Evolutionary conservation across 768 basidiomycete species (phyloP), one percentile per base, ranked within the genome.

Genomic region (Mrakia blollopis): DNA sequence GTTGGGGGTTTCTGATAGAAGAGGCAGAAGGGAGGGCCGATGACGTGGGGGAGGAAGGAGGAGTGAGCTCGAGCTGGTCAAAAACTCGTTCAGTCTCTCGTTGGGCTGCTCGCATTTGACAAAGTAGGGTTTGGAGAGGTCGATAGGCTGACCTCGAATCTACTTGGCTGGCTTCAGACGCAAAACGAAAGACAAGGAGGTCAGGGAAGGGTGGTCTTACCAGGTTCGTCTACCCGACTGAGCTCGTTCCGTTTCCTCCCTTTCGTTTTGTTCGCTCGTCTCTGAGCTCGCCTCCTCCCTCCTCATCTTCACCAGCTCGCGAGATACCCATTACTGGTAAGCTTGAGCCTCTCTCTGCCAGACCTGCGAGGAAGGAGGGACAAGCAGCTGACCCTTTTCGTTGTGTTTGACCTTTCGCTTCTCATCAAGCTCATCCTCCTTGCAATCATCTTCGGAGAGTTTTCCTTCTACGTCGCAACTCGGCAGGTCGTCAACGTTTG

Each of bases 401-500:
- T 50, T 2, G 14, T 50, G 13, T 50, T 50, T 50, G 18, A 50
- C 47, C 47, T 50, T 16, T 50, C 47, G 60, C 71, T 28, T 11
- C 30, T 60, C 37, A 8, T 50, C 5, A 25, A 97, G 94, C 82
- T 87, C 78, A 88, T 96, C 79, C 92, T 98, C 47, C 92, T 93
- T 80, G 73, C 89, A 8, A 88, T 97, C 83, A 97, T 98, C 75
- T 87, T 89, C 54, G 86, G 86, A 21, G 91, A 98, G 83, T 98
- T 98, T 82, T 76, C 83, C 50, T 76, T 80, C 37, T 99, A 99
- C 80, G 88, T 98, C 54, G 79, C 92, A 50, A 92, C 94, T 67
- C 87, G 96, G 23, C 96, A 99, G 82, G 81, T 96, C 25, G 97
- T 99, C 61, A 98, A 98, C 81, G 87, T 92, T 6, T 93, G 97